Percentiles rank a stretch among this genome's conserved stretches.
These are phyloP conservation scores for Aphanocladium album DNA, from an alignment of 2,329 filamentous ascomycete genomes.

Conservation along the genomic window DNA sequence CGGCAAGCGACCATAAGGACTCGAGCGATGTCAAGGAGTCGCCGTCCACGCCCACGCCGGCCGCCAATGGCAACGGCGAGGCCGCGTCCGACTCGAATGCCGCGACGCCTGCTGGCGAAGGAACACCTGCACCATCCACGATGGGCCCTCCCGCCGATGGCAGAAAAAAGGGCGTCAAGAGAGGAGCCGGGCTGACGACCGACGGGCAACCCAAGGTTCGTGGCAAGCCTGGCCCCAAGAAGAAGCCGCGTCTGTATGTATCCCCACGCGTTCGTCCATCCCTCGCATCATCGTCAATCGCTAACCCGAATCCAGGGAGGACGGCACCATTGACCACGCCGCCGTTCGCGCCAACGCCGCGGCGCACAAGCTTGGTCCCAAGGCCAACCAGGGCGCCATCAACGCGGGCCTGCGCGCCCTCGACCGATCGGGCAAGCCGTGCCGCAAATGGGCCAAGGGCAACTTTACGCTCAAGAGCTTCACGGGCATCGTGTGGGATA, in stretches of 20 bases:
- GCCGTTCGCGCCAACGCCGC: slow-evolving; percentile 42
- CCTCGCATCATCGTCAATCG: slow-evolving; percentile 7
- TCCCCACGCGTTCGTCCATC: neutral
- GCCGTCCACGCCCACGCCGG: slow-evolving; percentile 36
- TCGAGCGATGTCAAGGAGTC: slow-evolving; percentile 38
- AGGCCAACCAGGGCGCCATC: slow-evolving; percentile 95
- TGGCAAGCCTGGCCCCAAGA: slow-evolving; percentile 92
- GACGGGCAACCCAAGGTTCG: slow-evolving; percentile 65
- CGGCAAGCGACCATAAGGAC: slow-evolving; percentile 31
- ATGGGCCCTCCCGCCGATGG: slow-evolving; percentile 59
- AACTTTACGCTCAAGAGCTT: slow-evolving; percentile 86
- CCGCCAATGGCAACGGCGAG: slow-evolving; percentile 45
- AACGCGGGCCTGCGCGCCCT: slow-evolving; percentile 93
- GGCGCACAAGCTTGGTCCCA: slow-evolving; percentile 84
- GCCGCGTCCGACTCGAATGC: slow-evolving; percentile 56
- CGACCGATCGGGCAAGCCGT: slow-evolving; percentile 86
- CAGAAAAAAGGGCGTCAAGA: slow-evolving; percentile 74
- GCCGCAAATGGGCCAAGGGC: slow-evolving; percentile 84
- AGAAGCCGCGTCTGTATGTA: slow-evolving; percentile 89
- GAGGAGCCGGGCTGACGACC: slow-evolving; percentile 56
- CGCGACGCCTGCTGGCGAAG: slow-evolving; percentile 49
- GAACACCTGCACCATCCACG: slow-evolving; percentile 48
- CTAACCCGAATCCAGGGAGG: slow-evolving; percentile 43
- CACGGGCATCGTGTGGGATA: slow-evolving; percentile 77
- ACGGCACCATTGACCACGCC: slow-evolving; percentile 56